These are phyloP conservation scores for Neocucurbitaria cava DNA, from an alignment of 2,329 filamentous ascomycete species.

Conservation along the genomic window DNA sequence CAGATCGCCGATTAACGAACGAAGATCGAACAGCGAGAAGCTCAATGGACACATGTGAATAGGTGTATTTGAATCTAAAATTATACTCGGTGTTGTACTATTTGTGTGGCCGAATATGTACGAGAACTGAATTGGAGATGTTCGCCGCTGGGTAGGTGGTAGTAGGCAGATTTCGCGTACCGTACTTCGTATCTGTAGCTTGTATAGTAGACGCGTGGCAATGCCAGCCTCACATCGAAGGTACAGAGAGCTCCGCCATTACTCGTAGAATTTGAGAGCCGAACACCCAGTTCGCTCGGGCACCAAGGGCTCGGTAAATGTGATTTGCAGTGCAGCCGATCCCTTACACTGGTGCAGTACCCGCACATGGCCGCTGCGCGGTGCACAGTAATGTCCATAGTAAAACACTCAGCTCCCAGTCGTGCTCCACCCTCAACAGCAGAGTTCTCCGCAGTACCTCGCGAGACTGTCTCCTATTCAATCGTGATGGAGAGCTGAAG, in stretches of 20 bases:
- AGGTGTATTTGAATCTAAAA: background rate
- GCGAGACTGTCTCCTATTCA: background rate
- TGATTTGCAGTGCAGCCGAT: conserved; percentile 6
- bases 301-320: background rate
- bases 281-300: conserved; percentile 14
- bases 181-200: too few relatives aligned
- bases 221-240: background rate
- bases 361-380: background rate
- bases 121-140: too few relatives aligned
- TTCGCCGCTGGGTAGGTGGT: too few relatives aligned
- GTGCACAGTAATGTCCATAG: background rate
- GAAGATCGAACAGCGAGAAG: conserved; percentile 1
- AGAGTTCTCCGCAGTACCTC: conserved; percentile 1
- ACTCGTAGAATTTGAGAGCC: background rate
- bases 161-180: too few relatives aligned
- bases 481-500: conserved; percentile 12
- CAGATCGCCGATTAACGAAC: background rate
- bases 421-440: background rate
- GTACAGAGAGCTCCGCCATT: background rate
- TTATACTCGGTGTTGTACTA: too few relatives aligned
- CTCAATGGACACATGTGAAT: background rate
- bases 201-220: background rate
- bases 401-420: background rate
- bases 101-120: too few relatives aligned
- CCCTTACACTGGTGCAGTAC: conserved; percentile 1